Evolutionary conservation across 768 basidiomycete genomes (phyloP).

Genomic region (Trichaptum fuscoviolaceum): DNA sequence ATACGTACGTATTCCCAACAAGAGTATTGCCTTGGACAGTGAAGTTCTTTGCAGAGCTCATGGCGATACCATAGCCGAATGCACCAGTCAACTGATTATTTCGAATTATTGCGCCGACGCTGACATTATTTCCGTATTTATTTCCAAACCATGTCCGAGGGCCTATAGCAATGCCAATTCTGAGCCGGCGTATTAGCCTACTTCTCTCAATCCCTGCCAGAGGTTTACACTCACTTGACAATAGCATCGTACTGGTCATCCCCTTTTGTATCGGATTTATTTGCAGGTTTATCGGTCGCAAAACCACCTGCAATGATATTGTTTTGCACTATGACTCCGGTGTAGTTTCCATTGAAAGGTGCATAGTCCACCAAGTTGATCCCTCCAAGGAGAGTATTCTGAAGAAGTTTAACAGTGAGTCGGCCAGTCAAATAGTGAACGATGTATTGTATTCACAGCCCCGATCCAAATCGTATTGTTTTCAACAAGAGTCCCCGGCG

Average conservation of each 20-base stretch:
- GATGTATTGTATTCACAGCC: conserved; percentile 38
- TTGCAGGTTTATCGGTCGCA: conserved; percentile 38
- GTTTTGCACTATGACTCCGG: conserved; percentile 57
- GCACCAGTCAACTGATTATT: conserved; percentile 60
- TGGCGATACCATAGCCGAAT: conserved; percentile 69
- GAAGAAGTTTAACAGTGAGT: conserved; percentile 3
- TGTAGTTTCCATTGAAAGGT: conserved; percentile 64
- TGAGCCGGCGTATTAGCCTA: conserved; percentile 20
- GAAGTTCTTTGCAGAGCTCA: conserved; percentile 60
- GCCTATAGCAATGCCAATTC: conserved; percentile 78
- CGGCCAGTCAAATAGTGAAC: neutral
- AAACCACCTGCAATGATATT: conserved; percentile 69
- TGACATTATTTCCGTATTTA: conserved; percentile 48
- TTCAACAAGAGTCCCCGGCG: conserved; percentile 65
- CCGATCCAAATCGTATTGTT: conserved; percentile 75
- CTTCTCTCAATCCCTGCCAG: conserved; percentile 4
- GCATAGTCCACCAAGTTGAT: conserved; percentile 74
- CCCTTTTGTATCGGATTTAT: conserved; percentile 41
- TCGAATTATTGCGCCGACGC: conserved; percentile 45
- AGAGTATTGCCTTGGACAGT: conserved; percentile 58
- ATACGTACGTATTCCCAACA: conserved; percentile 58
- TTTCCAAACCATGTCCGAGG: conserved; percentile 73
- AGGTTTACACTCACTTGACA: conserved; percentile 52
- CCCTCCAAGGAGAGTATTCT: conserved; percentile 70
- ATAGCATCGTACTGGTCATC: conserved; percentile 54